Conservation (phyloP, 768 basidiomycete species). For the Boletus sp. region DNA sequence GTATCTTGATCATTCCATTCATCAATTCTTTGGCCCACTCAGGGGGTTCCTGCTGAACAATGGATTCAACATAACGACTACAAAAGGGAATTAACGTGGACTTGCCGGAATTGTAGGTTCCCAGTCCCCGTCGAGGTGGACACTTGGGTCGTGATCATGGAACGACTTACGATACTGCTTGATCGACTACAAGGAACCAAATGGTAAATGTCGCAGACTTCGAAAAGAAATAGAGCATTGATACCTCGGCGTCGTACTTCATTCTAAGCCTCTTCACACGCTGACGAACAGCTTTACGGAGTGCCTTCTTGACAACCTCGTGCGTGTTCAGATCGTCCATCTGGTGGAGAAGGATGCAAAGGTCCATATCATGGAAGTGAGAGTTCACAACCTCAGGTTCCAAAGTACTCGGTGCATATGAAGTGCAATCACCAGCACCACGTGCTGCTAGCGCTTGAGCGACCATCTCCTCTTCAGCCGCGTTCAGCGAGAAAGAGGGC, state of each 20-base stretch:
- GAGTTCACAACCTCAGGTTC: slow-evolving; percentile 64
- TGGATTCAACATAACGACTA: not conserved
- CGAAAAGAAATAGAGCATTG: slow-evolving; percentile 2
- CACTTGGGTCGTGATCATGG: slow-evolving; percentile 65
- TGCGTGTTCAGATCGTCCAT: slow-evolving; percentile 61
- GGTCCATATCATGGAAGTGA: slow-evolving; percentile 77
- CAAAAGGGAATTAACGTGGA: not conserved
- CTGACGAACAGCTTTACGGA: slow-evolving; percentile 75
- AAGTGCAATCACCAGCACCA: slow-evolving; percentile 56
- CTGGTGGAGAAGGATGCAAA: slow-evolving; percentile 73
- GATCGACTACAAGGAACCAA: slow-evolving; percentile 49
- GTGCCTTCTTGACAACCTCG: slow-evolving; percentile 72
- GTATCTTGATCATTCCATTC: slow-evolving; percentile 66
- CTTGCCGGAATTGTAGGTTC: slow-evolving; percentile 35
- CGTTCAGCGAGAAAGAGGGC: slow-evolving; percentile 50
- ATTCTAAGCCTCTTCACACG: slow-evolving; percentile 77
- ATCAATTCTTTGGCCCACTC: slow-evolving; percentile 76
- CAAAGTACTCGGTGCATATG: slow-evolving; percentile 53
- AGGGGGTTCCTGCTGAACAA: slow-evolving; percentile 54
- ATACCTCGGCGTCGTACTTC: slow-evolving; percentile 73
- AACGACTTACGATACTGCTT: slow-evolving; percentile 58
- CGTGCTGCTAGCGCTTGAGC: slow-evolving; percentile 47
- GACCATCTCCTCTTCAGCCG: slow-evolving; percentile 62
- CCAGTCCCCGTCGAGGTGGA: slow-evolving; percentile 46
- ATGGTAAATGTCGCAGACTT: not conserved